These are phyloP conservation scores for Marasmius tenuissimus DNA, from an alignment of 1,284 basidiomycete species.

Conservation along the genomic window DNA sequence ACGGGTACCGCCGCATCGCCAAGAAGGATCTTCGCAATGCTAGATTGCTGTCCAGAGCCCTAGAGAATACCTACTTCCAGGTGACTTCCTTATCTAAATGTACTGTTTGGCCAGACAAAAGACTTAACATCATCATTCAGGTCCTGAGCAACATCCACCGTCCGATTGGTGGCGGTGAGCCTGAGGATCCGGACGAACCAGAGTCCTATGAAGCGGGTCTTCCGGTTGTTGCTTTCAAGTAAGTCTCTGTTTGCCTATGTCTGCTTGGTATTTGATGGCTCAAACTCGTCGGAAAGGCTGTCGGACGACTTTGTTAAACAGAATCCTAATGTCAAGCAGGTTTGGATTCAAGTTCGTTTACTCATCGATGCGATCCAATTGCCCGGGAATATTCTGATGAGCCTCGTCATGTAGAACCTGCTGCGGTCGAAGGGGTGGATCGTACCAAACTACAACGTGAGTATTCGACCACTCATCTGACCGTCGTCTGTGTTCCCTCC, in stretches of 20 bases:
- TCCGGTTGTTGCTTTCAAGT: slow-evolving; percentile 73
- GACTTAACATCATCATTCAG: slow-evolving; percentile 16
- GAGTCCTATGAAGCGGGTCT: slow-evolving; percentile 55
- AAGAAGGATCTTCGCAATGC: slow-evolving; percentile 63
- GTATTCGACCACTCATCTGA: slow-evolving; percentile 3
- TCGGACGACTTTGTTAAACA: slow-evolving; percentile 57
- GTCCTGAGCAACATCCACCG: slow-evolving; percentile 41
- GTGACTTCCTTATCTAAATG: no score
- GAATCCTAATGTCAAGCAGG: slow-evolving; percentile 59
- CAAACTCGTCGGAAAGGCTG: slow-evolving; percentile 28
- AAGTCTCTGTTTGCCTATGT: neutral
- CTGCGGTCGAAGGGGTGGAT: slow-evolving; percentile 62
- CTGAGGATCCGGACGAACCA: slow-evolving; percentile 33
- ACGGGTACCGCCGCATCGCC: slow-evolving; percentile 50
- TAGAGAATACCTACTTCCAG: slow-evolving; percentile 55
- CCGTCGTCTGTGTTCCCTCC: neutral
- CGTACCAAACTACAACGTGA: slow-evolving; percentile 58
- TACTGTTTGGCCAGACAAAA: no score
- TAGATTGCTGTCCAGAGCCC: slow-evolving; percentile 62
- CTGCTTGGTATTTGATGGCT: neutral
- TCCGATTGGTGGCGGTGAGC: slow-evolving; percentile 19
- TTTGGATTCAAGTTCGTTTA: slow-evolving; percentile 51
- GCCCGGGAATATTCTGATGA: neutral
- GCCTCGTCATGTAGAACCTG: slow-evolving; percentile 34
- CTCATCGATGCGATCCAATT: neutral